phyloP scores from a whole-genome alignment of 2,329 filamentous ascomycete species.

The Aspergillus awamori region DNA sequence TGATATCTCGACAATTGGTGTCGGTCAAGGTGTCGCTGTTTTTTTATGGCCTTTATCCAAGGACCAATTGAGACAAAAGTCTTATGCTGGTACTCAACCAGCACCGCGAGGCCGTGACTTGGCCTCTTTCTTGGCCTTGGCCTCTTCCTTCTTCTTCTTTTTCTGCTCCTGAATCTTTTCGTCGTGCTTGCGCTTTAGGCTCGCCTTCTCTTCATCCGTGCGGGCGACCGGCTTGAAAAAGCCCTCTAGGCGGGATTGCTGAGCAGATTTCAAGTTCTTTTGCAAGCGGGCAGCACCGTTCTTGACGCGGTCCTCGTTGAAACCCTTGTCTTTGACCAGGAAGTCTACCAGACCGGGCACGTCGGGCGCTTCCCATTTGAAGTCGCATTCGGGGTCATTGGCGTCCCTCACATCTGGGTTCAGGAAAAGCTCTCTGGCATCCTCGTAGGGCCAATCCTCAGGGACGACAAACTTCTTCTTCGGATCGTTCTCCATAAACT shows the following conservation, averaged over 20 bases:
- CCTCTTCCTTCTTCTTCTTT: constrained; percentile 92
- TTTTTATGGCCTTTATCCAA: not conserved
- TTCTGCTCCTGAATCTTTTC: constrained; percentile 90
- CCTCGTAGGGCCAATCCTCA: constrained; percentile 94
- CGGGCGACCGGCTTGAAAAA: constrained; percentile 96
- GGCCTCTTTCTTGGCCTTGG: constrained; percentile 89
- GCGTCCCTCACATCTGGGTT: constrained; percentile 84
- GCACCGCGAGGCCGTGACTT: constrained; percentile 82
- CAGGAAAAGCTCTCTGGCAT: constrained; percentile 90
- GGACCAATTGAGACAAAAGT: not conserved
- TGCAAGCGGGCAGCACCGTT: constrained; percentile 74
- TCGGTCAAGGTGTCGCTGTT: not conserved
- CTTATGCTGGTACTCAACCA: constrained; percentile 8
- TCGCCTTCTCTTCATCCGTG: constrained; percentile 81
- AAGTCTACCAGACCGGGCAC: constrained; percentile 87
- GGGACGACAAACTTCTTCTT: constrained; percentile 83
- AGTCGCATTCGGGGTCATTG: constrained; percentile 85
- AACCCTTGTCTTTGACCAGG: constrained; percentile 91
- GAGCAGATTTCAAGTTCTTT: constrained; percentile 88
- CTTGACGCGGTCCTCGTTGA: constrained; percentile 91
- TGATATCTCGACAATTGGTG: not conserved
- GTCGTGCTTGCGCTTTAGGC: constrained; percentile 88
- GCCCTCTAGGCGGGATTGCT: constrained; percentile 88
- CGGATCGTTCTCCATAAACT: constrained; percentile 72
- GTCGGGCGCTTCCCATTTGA: constrained; percentile 96